Evolutionary conservation across 2,329 filamentous ascomycete genomes (phyloP), one percentile per base, ranked within the genome.

Genomic region (Cladophialophora yegresii): DNA sequence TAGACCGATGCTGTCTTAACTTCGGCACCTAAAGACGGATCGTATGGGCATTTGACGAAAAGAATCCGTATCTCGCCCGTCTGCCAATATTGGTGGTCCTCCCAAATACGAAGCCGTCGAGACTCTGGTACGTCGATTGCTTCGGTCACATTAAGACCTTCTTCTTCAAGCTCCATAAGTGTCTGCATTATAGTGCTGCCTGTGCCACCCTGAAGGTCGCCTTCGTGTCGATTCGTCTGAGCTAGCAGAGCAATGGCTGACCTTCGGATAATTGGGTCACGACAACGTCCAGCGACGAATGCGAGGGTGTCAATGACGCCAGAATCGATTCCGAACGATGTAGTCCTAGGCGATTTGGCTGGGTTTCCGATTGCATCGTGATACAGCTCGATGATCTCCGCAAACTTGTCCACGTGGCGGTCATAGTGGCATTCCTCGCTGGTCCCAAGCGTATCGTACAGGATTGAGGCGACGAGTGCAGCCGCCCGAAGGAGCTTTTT

Each of bases 281-380:
- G 71, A 59, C 73, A 75, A 51, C 71, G 67, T n/a, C 71, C 69
- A 51, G 72, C 72, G 16, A 72, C 68, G 23, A 72, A 69, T 16
- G 71, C 72, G 13, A 74, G 61, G 2, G 70, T 67, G 23, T 67
- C 67, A 12, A 74, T 70, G 16, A 74, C 69, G 8, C 73, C 72
- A n/a, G 71, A 68, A 58, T 75, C 73, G 23, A 75, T 73, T 7
- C 72, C 71, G 57, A 75, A 75, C 10, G 67, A 70, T 28, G 69
- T 62, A 30, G 62, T 69, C 30, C 63, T 54, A 32, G 49, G 62
- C 26, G 54, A 36, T 53, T 61, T 60, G 30, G 45, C 56, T 40
- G 61, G 54, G 20, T 71, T 30, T n/a, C 70, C 67, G 13, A 75
- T 69, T 0, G 70, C 71, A 45, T 70, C 71, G 26, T 58, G 59